Evolutionary conservation across 2,329 filamentous ascomycete species (phyloP).

Genomic region (Lecanosticta acicola): DNA sequence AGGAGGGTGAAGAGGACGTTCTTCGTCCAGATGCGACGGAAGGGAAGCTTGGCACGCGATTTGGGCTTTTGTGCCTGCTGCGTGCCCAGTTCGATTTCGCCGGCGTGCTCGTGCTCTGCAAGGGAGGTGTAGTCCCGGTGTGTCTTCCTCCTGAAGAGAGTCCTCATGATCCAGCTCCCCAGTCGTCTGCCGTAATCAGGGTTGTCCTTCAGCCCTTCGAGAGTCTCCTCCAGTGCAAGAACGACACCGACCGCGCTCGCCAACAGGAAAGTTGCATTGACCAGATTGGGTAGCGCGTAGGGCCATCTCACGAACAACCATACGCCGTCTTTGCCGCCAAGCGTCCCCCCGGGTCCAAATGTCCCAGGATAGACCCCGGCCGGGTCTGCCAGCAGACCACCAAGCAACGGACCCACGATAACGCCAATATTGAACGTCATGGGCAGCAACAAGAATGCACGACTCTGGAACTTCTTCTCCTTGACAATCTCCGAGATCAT

Average conservation of each 20-base stretch:
- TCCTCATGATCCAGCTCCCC: slow-evolving; percentile 35
- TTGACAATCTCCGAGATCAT: slow-evolving; percentile 68
- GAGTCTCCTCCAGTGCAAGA: slow-evolving; percentile 60
- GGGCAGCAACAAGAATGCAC: slow-evolving; percentile 55
- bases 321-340: slow-evolving; percentile 55
- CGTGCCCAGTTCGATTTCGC: slow-evolving; percentile 21
- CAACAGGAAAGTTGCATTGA: slow-evolving; percentile 58
- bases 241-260: slow-evolving; percentile 52
- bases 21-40: slow-evolving; percentile 43
- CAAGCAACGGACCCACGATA: slow-evolving; percentile 49
- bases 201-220: slow-evolving; percentile 37
- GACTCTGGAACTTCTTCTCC: slow-evolving; percentile 56
- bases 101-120: slow-evolving; percentile 22
- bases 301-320: slow-evolving; percentile 61
- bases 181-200: slow-evolving; percentile 39
- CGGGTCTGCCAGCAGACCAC: slow-evolving; percentile 64
- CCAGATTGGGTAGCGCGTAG: slow-evolving; percentile 63
- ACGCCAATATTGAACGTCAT: slow-evolving; percentile 63
- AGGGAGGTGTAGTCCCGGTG: slow-evolving; percentile 31
- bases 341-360: slow-evolving; percentile 55
- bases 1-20: slow-evolving; percentile 42
- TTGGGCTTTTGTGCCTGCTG: neutral
- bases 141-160: slow-evolving; percentile 27
- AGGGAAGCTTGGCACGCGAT: slow-evolving; percentile 36
- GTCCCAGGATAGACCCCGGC: slow-evolving; percentile 54